phyloP scores from a whole-genome alignment of 73 alveolate species.

The Symbiodinium pilosum region DNA sequence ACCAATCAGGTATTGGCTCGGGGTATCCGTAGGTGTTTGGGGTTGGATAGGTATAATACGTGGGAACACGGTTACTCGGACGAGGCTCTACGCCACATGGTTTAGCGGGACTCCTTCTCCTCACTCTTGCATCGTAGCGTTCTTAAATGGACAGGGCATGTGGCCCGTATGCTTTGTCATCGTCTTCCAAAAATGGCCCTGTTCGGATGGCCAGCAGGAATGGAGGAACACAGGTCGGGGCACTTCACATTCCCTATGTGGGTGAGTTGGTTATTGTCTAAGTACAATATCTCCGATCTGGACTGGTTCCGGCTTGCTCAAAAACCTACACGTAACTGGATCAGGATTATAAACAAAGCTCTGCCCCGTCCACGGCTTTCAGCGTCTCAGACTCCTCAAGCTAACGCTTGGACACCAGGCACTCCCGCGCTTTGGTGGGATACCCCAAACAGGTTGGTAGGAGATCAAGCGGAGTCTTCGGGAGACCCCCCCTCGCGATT shows the following conservation, averaged over 20 bases:
- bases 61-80: not conserved
- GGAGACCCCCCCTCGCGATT: not conserved
- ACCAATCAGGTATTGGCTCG: not conserved
- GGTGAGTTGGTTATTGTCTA: not conserved
- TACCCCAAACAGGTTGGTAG: not conserved
- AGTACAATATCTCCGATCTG: not conserved
- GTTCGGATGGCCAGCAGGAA: not conserved
- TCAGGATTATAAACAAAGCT: not conserved
- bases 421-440: not conserved
- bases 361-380: not conserved
- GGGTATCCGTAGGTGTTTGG: not conserved
- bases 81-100: not conserved
- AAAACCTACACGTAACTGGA: not conserved
- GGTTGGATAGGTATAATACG: not conserved
- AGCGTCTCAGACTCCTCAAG: not conserved
- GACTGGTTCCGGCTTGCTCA: constrained; percentile 9
- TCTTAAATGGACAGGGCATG: not conserved
- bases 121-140: not conserved
- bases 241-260: not conserved
- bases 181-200: not conserved
- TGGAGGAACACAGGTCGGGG: not conserved
- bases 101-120: not conserved
- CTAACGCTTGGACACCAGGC: not conserved
- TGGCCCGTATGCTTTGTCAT: not conserved
- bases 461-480: not conserved